Base-by-base conservation (phyloP, 768 basidiomycete genomes). In the Cytidiella melzeri region DNA sequence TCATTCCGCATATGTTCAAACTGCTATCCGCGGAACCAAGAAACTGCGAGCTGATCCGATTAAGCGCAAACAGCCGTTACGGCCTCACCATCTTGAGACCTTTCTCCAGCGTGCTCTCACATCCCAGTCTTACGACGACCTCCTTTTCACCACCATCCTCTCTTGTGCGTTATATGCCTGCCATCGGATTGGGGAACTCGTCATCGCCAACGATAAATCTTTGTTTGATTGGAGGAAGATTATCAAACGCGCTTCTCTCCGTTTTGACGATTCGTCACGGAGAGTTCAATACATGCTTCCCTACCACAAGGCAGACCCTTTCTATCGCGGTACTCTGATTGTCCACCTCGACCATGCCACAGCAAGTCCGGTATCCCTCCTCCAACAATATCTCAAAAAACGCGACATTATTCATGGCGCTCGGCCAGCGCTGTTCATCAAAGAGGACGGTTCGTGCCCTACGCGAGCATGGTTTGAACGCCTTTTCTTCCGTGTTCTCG, bases 221-320 rank as follows among this genome's bases (percentile, higher is more conserved):
- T 42, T 57, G 1, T 57, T 53, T 1, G 23, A 51, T n/a, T 52
- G 24, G 5, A 50, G 52, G 1, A 68, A 67, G 44, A 4, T 61
- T 4, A 52, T 59, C 1, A 19, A 13, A 6, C 53, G 62, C 0
- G 15, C 41, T 7, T 51, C 58, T 2, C 48, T 66, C 1, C 9
- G 6, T 0, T 2, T 60, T 13, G 6, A n/a, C 0, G 12, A 15
- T 0, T 5, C 52, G 1, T 27, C 9, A 2, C n/a, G n/a, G n/a
- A n/a, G n/a, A n/a, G 53, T 26, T 18, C 11, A 10, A 0, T 71
- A 66, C 43, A 24, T 58, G 11, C 56, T 75, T 0, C 72, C 71
- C 0, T 20, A 41, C 0, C 73, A 73, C 51, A 76, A 75, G 43
- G 66, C 65, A 5, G 69, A 73, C 52, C 46, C n/a, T 3, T 42